Conservation (phyloP, 78 protist species). For the Isochrysis galbana region DNA sequence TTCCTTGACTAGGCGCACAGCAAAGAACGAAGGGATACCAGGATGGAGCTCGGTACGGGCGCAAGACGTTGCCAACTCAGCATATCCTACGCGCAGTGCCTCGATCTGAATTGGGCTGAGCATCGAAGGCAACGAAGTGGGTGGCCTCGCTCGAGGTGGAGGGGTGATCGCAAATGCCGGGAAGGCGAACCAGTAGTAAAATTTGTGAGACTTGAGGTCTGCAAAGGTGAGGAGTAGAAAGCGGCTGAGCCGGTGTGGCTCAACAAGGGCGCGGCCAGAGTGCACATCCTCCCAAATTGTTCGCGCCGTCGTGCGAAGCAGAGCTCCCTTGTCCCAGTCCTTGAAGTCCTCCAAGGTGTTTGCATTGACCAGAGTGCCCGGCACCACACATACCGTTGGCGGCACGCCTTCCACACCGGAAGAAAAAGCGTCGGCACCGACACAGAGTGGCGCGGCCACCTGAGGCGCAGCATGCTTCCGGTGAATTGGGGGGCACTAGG, state of each 20-base stretch:
- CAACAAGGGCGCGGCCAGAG: constrained; percentile 58
- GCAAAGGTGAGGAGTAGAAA: constrained; percentile 78
- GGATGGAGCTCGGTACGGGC: no score
- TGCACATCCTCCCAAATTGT: constrained; percentile 59
- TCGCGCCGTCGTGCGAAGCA: not conserved
- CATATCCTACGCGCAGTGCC: not conserved
- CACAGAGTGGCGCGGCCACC: not conserved
- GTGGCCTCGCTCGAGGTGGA: not conserved
- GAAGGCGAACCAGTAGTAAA: constrained; percentile 82
- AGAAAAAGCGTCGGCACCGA: not conserved
- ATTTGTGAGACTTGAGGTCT: constrained; percentile 81
- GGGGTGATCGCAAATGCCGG: constrained; percentile 66
- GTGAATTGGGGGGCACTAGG: no score
- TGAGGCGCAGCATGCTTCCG: not conserved
- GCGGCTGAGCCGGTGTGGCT: constrained; percentile 39
- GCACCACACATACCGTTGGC: not conserved
- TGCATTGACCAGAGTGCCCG: constrained; percentile 45
- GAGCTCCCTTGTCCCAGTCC: not conserved
- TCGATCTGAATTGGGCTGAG: not conserved
- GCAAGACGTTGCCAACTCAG: not conserved
- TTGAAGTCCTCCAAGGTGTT: constrained; percentile 55
- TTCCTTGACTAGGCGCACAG: not conserved
- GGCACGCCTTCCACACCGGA: not conserved
- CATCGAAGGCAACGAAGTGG: not conserved
- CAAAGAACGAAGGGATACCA: not conserved